A percentile compares a stretch with the other conserved stretches of the same genome.
Evolutionary conservation across 441 rosid genomes (phyloP).

Genomic region (Omphalea diandra): DNA sequence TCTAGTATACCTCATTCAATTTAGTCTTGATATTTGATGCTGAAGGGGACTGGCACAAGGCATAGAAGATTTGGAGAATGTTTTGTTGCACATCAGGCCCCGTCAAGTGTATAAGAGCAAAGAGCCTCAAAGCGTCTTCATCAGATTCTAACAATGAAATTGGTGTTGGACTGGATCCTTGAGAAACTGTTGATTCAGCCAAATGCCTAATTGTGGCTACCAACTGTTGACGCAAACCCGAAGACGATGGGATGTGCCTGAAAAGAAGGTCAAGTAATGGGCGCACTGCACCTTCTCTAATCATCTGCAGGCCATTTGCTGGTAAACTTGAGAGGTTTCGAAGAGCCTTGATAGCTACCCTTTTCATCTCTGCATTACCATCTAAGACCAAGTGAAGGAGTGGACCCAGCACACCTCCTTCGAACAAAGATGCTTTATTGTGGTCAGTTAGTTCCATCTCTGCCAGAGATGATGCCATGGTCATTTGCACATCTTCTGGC

Average conservation of each 20-base stretch:
- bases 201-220: slow-evolving; percentile 50
- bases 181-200: slow-evolving; percentile 49
- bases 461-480: slow-evolving; percentile 52
- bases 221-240: slow-evolving; percentile 43
- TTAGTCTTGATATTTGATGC: slow-evolving; percentile 41
- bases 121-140: slow-evolving; percentile 45
- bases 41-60: slow-evolving; percentile 56
- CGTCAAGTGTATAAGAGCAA: slow-evolving; percentile 44
- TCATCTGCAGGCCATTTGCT: slow-evolving; percentile 54
- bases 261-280: slow-evolving; percentile 51
- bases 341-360: slow-evolving; percentile 49
- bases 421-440: slow-evolving; percentile 50
- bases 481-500: slow-evolving; percentile 43
- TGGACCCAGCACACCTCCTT: slow-evolving; percentile 51
- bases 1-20: slow-evolving; percentile 47
- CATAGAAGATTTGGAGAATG: slow-evolving; percentile 51
- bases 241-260: slow-evolving; percentile 35
- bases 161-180: slow-evolving; percentile 35
- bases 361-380: slow-evolving; percentile 38
- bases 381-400: slow-evolving; percentile 47
- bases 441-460: slow-evolving; percentile 64
- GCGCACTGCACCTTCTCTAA: slow-evolving; percentile 53
- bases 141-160: slow-evolving; percentile 50
- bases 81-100: slow-evolving; percentile 49
- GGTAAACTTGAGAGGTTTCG: slow-evolving; percentile 50